A percentile compares a stretch with the other conserved stretches of the same genome.
phyloP scores from a whole-genome alignment of 225 moss, liverwort and hornwort species.

The Polytrichum commune region DNA sequence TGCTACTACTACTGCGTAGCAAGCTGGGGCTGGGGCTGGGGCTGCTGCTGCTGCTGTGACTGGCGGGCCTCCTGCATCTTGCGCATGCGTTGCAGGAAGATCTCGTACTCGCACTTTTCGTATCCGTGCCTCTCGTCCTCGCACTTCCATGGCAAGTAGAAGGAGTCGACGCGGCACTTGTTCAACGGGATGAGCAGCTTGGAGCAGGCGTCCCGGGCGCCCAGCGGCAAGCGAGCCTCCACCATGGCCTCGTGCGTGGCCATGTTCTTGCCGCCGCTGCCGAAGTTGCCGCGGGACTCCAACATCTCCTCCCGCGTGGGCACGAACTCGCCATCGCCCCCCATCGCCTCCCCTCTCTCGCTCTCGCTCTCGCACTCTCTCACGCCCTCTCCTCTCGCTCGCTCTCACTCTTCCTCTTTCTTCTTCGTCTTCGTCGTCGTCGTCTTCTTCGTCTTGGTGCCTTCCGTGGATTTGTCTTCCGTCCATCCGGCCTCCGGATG shows the following conservation, averaged over 20 bases:
- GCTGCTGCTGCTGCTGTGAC: slow-evolving; percentile 5
- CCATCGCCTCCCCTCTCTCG: too few species aligned
- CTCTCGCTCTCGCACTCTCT: too few species aligned
- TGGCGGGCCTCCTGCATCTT: slow-evolving; percentile 70
- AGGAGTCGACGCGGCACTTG: slow-evolving; percentile 50
- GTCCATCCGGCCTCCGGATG: too few species aligned
- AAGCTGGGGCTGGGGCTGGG: slow-evolving; percentile 13
- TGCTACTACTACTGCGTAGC: slow-evolving; percentile 17
- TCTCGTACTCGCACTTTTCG: slow-evolving; percentile 78
- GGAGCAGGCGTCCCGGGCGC: slow-evolving; percentile 63
- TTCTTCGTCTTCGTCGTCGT: too few species aligned
- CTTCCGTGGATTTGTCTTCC: too few species aligned
- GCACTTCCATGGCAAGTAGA: slow-evolving; percentile 78
- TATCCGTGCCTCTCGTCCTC: slow-evolving; percentile 67
- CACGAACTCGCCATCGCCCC: too few species aligned
- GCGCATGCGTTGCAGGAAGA: slow-evolving; percentile 66
- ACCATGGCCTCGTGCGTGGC: slow-evolving; percentile 72
- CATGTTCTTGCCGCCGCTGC: slow-evolving; percentile 30
- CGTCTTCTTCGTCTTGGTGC: too few species aligned
- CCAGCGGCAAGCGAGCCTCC: slow-evolving; percentile 54
- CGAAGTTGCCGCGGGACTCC: slow-evolving; percentile 11
- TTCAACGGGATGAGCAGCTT: slow-evolving; percentile 74
- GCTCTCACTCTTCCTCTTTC: too few species aligned
- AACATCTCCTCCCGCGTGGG: too few species aligned
- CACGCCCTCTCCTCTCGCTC: too few species aligned